phyloP scores from a whole-genome alignment of 768 basidiomycete genomes.

The Psilocybe subaeruginosa region DNA sequence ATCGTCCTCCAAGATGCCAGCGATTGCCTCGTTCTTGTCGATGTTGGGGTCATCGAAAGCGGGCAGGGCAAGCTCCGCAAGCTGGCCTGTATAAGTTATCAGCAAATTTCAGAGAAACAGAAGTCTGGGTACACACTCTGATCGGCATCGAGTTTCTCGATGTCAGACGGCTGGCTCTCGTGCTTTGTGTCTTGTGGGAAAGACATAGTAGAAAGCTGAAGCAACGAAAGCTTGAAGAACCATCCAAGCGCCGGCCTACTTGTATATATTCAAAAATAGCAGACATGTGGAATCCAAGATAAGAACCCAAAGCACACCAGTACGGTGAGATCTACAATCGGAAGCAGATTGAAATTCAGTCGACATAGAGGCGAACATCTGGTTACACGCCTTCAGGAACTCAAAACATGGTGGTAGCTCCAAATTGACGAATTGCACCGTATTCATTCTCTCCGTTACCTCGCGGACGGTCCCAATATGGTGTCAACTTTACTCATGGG shows the following conservation, averaged over 20 bases:
- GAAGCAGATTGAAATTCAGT: slow-evolving; percentile 15
- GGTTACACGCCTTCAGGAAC: slow-evolving; percentile 27
- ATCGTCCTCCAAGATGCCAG: slow-evolving; percentile 57
- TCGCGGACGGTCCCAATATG: slow-evolving; percentile 15
- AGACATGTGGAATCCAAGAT: slow-evolving; percentile 30
- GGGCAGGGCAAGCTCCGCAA: slow-evolving; percentile 32
- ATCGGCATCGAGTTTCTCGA: slow-evolving; percentile 30
- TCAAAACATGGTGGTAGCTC: slow-evolving; percentile 8
- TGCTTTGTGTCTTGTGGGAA: slow-evolving; percentile 29
- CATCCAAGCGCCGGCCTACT: slow-evolving; percentile 20
- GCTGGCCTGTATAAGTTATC: slow-evolving; percentile 21
- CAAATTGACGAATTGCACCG: slow-evolving; percentile 10
- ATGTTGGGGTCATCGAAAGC: slow-evolving; percentile 61
- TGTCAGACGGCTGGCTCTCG: slow-evolving; percentile 26
- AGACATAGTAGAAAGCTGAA: slow-evolving; percentile 34
- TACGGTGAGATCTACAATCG: slow-evolving; percentile 18
- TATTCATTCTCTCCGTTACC: slow-evolving; percentile 17
- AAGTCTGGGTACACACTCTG: slow-evolving; percentile 10
- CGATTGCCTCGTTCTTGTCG: slow-evolving; percentile 47
- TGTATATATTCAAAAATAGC: slow-evolving; percentile 27
- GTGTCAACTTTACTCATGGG: slow-evolving; percentile 12
- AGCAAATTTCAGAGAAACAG: slow-evolving; percentile 1
- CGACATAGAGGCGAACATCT: slow-evolving; percentile 1
- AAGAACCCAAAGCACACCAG: slow-evolving; percentile 21
- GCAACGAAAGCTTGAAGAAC: slow-evolving; percentile 24